phyloP scores from a whole-genome alignment of 345 rosid genomes.

The Heritiera littoralis region DNA sequence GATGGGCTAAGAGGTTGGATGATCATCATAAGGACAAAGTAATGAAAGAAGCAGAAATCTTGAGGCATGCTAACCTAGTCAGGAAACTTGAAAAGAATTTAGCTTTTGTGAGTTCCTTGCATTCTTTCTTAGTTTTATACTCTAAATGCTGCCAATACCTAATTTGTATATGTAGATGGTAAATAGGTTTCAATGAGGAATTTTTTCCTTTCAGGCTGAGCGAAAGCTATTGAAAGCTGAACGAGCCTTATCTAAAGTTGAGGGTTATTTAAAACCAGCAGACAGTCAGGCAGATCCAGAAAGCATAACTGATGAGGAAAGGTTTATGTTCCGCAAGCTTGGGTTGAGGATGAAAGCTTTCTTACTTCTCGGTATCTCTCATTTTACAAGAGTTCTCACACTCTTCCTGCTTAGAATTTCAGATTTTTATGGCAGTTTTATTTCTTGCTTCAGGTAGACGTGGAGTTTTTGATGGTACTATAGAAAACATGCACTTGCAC shows the following conservation, averaged over 20 bases:
- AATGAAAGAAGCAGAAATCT: constrained; percentile 65
- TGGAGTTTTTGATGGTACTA: constrained; percentile 93
- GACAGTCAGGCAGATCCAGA: constrained; percentile 69
- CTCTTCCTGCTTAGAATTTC: constrained; percentile 14
- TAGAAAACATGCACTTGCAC: constrained; percentile 98
- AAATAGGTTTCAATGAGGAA: constrained; percentile 12
- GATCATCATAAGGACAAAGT: constrained; percentile 50
- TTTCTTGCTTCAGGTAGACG: constrained; percentile 70
- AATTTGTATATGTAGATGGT: constrained; percentile 2
- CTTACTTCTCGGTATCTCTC: constrained; percentile 72
- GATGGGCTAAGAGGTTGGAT: constrained; percentile 76
- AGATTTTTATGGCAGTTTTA: constrained; percentile 24
- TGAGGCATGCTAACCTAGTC: constrained; percentile 60
- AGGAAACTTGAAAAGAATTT: constrained; percentile 78
- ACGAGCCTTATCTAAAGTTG: constrained; percentile 72
- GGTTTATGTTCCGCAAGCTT: constrained; percentile 97
- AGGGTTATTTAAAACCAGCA: constrained; percentile 67
- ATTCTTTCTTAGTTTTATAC: constrained; percentile 4
- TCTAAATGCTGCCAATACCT: background rate
- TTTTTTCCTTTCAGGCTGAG: constrained; percentile 57
- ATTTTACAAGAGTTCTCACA: background rate
- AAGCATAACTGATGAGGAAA: constrained; percentile 87
- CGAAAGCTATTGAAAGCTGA: constrained; percentile 72
- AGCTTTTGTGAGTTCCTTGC: constrained; percentile 60
- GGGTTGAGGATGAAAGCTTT: constrained; percentile 95